Percentiles rank a stretch among this genome's conserved stretches.
Evolutionary conservation across 345 rosid species (phyloP).

Genomic region (Lumnitzera racemosa): DNA sequence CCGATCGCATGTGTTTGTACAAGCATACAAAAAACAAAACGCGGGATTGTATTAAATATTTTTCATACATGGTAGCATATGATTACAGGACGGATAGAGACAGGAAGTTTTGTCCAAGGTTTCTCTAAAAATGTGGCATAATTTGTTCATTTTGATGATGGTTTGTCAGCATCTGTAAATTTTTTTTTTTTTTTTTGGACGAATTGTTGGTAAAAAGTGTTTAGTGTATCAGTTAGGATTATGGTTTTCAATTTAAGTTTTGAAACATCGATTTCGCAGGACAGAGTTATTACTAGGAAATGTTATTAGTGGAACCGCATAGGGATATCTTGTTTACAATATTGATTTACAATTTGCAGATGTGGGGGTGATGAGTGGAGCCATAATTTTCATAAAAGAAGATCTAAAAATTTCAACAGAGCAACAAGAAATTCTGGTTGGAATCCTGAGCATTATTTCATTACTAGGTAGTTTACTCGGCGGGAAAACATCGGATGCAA

Average conservation of each 20-base stretch:
- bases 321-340: too few species aligned
- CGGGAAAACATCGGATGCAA: slow-evolving; percentile 47
- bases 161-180: too few species aligned
- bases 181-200: too few species aligned
- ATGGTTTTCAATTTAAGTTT: background rate
- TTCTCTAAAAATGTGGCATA: background rate
- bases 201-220: too few species aligned
- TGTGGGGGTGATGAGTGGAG: slow-evolving; percentile 74
- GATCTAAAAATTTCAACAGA: slow-evolving; percentile 43
- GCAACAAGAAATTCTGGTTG: slow-evolving; percentile 49
- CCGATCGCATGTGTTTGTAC: background rate
- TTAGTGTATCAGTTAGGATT: background rate
- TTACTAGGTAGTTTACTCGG: slow-evolving; percentile 54
- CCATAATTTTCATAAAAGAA: slow-evolving; percentile 45
- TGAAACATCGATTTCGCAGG: background rate
- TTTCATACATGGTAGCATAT: background rate
- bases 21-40: too few species aligned
- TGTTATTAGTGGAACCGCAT: too few species aligned
- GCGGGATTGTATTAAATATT: too few species aligned
- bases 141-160: too few species aligned
- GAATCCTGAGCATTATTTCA: slow-evolving; percentile 52
- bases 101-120: background rate
- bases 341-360: slow-evolving; percentile 24
- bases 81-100: background rate
- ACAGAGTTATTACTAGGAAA: too few species aligned